Evolutionary conservation across 371 early-diverging fungal genomes (phyloP).

Genomic region (Mycotypha africana): DNA sequence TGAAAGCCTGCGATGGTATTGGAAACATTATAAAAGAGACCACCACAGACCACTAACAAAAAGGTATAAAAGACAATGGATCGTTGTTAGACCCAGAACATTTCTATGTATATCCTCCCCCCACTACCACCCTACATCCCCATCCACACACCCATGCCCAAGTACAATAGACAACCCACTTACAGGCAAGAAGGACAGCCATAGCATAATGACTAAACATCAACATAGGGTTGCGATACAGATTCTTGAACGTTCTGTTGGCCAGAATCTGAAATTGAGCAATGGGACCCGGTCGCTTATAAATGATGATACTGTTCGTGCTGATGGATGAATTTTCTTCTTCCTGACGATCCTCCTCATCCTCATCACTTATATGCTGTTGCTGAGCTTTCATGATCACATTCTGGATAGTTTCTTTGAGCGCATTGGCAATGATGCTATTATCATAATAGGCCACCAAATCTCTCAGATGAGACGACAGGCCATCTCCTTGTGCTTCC

Average conservation of each 20-base stretch:
- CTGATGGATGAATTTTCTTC: background rate
- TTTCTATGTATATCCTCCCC: too few species aligned
- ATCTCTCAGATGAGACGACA: slow-evolving; percentile 39
- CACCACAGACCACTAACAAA: slow-evolving; percentile 63
- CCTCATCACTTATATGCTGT: background rate
- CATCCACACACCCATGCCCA: too few species aligned
- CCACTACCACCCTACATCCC: too few species aligned
- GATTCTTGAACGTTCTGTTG: slow-evolving; percentile 78
- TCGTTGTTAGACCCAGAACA: too few species aligned
- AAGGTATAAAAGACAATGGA: too few species aligned
- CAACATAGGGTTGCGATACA: slow-evolving; percentile 83
- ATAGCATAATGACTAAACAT: slow-evolving; percentile 81
- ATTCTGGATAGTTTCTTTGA: slow-evolving; percentile 43
- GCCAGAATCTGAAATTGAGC: slow-evolving; percentile 77
- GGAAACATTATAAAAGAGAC: slow-evolving; percentile 75
- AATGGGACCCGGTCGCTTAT: slow-evolving; percentile 47
- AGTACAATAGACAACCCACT: too few species aligned
- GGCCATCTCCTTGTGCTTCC: slow-evolving; percentile 14
- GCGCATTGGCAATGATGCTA: slow-evolving; percentile 30
- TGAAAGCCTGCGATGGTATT: slow-evolving; percentile 82
- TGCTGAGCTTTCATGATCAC: slow-evolving; percentile 19
- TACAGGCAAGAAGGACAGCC: slow-evolving; percentile 64
- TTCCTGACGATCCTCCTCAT: too few species aligned
- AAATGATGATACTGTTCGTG: slow-evolving; percentile 22
- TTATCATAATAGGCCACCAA: slow-evolving; percentile 42